Evolutionary conservation across 192 early-diverging fungal species (phyloP).

Genomic region (Dimargaris xerosporica): DNA sequence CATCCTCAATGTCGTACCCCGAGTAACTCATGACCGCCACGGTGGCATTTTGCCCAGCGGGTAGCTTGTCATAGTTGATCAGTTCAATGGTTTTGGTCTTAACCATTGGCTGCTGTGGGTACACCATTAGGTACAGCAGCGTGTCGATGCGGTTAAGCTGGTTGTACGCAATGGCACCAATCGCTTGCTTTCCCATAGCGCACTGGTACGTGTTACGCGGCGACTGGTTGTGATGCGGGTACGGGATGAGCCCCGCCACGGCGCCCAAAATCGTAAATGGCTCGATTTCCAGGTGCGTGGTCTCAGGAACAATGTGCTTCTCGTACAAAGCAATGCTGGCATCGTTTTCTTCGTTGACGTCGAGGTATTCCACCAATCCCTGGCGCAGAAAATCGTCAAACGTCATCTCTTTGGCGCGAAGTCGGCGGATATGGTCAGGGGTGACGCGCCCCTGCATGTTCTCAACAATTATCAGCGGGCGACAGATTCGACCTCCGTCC

Average conservation of each 20-base stretch:
- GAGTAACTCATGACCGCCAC: conserved; percentile 95
- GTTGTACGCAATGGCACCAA: conserved; percentile 92
- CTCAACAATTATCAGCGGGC: conserved; percentile 83
- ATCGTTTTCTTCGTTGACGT: conserved; percentile 97
- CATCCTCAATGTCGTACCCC: conserved; percentile 99
- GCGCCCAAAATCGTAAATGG: conserved; percentile 91
- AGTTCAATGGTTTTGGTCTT: conserved; percentile 94
- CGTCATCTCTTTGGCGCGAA: conserved; percentile 34
- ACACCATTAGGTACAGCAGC: conserved; percentile 86
- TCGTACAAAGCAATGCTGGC: conserved; percentile 87
- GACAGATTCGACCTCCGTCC: conserved; percentile 91
- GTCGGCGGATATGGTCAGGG: conserved; percentile 42
- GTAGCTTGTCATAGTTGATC: conserved; percentile 89
- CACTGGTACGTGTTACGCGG: conserved; percentile 98
- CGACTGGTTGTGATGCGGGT: conserved; percentile 97
- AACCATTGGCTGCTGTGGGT: conserved; percentile 96
- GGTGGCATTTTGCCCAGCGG: conserved; percentile 76
- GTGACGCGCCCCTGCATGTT: conserved; percentile 53
- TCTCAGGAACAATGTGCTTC: conserved; percentile 63
- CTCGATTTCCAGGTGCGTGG: conserved; percentile 92
- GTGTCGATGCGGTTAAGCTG: conserved; percentile 91
- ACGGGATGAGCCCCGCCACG: conserved; percentile 96
- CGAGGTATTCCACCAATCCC: conserved; percentile 89
- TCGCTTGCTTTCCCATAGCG: conserved; percentile 99
- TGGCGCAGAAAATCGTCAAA: conserved; percentile 88